Evolutionary conservation across 2,329 filamentous ascomycete genomes (phyloP), one percentile per base, ranked within the genome.

Genomic region (Penicillium sp.): DNA sequence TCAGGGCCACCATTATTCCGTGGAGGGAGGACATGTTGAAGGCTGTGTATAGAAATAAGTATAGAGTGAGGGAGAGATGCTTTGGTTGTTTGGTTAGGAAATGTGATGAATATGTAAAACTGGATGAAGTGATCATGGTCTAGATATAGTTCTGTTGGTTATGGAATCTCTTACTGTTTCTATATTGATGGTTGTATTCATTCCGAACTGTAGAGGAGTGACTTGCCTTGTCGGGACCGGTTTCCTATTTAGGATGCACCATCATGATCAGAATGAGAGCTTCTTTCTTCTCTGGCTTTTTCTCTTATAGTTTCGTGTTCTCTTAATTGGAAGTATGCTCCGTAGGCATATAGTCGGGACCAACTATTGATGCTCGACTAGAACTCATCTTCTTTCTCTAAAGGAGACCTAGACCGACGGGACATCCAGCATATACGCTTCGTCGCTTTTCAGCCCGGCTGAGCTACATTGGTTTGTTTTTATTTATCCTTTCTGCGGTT

Each of bases 1-100:
- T 74, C 11, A 81, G 69, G 50, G 79, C 79, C 37, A 81, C 78
- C 59, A 80, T 70, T 55, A 81, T 78, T 58, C 78, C 79, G 38
- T 52, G 50, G 44, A 69, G 63, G 17, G 53, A 33, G 41, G 61
- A 45, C 52, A 67, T 66, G 44, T 53, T 54, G 33, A 37, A 37
- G 30, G 45, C 53, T 53, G 14, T 48, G n/a, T 37, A 35, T 14
- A 36, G 35, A 25, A n/a, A 25, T 22, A n/a, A 12, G 17, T 19
- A 22, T 11, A 19, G n/a, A 16, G 22, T 22, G 22, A 51, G 48
- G 11, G 11, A 31, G 30, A 31, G 11, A 12, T 11, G 30, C 10
- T 31, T 17, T 51, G n/a, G 25, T 44, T 30, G 11, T 12, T 31
- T 26, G 22, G 22, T 14, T 38, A 11, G n/a, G 19, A 30, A 14